Evolutionary conservation across 257 asterid genomes (phyloP), one percentile per base, ranked within the genome.

Genomic region (Echium plantagineum): DNA sequence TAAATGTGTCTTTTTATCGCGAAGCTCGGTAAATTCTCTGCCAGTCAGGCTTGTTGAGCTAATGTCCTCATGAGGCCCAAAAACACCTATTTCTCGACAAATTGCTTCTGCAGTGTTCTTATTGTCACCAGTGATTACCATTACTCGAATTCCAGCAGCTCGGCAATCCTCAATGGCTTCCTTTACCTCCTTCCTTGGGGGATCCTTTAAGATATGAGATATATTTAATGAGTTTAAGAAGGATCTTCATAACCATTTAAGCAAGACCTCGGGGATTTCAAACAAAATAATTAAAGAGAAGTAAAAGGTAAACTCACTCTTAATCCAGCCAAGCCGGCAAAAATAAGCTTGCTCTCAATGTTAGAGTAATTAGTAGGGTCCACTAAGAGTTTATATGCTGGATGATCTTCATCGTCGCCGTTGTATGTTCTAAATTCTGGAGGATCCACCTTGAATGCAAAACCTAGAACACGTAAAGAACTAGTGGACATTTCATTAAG

Each of bases 101-200:
- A 93, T 86, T 55, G 99, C 87, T 79, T 93, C 99, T 61, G 97
- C 99, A 54, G 99, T 93, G 61, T 83, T 81, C 74, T 93, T 89
- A 75, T 93, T 81, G 65, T 93, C 99, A 61, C 99, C 99, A 10
- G 99, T 93, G 60, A 93, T 93, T 9, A 93, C 99, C 94, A 93
- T 93, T 64, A 93, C 99, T 59, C 83, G 85, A 71, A 93, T 93
- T 70, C 99, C 99, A 53, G 99, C 99, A 38, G 90, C 84, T 77
- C 95, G 84, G 77, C 99, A 93, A 67, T 93, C 97, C 67, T 84
- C 85, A 56, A 93, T 81, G 63, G 99, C 99, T 77, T 78, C 80
- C 18, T 94, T 91, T 58, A 93, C 99, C 82, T 93, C 99, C 71
- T 78, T 89, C 70, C 99, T 80, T 12, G 99, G 99, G 62, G 99